Evolutionary conservation across 371 early-diverging fungal species (phyloP), one percentile per base, ranked within the genome.

Genomic region (Mucor velutinosus): DNA sequence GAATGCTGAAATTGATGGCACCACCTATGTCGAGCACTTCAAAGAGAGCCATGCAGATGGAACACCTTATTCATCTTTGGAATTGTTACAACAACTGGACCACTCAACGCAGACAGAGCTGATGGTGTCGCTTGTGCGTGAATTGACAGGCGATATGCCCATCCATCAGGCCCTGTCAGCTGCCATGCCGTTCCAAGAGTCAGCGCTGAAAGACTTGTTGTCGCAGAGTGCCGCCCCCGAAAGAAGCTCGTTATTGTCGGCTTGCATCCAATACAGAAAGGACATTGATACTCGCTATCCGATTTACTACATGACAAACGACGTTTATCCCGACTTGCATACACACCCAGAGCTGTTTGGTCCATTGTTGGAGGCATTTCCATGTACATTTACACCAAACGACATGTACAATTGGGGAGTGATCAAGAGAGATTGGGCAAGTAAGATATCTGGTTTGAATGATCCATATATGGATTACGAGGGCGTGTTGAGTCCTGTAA

Each of bases 101-200:
- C 29, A 21, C 7, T 10, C 8, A 5, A 61, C 49, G 11, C 63
- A 57, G 29, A 43, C 35, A 4, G 64, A 65, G 19, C 41, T 76
- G 32, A 71, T 74, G 71, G 45, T 32, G 12, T 59, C 67, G 14
- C 33, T 72, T 4, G 64, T 72, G 17, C 47, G 75, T n/a, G 76
- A 78, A 49, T 39, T 78, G 4, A 21, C 59, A 4, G 73, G 76
- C 21, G 72, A 73, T 30, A 72, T 78, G 63, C 76, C 78, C 3
- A 78, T 78, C 57, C 64, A 71, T 35, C 78, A 72, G 45, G 75
- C 73, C 1, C 57, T 78, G 12, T 67, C 73, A 23, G 73, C 69
- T 15, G 75, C 71, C 8, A 39, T 75, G 56, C 73, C 75, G 21
- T 39, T 75, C 10, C 55, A 66, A 11, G 49, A 71, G 8, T 75